Conservation (phyloP, 1,139 yeast species). For the Nakaseomyces uthaithaninus region DNA sequence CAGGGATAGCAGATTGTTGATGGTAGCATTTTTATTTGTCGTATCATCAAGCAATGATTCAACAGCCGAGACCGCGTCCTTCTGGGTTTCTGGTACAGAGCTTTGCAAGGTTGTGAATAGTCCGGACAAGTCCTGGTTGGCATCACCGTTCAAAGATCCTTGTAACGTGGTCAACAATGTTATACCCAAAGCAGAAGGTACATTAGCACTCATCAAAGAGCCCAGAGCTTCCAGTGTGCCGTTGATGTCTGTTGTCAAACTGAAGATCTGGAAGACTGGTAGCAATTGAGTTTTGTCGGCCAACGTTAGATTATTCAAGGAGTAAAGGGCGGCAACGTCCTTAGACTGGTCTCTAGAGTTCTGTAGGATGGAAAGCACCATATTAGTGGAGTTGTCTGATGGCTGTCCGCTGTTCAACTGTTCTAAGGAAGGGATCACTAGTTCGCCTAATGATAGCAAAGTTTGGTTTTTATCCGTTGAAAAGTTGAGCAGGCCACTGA, state of each 20-base stretch:
- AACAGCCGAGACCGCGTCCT: constrained; percentile 10
- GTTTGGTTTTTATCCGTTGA: constrained; percentile 25
- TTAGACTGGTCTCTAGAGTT: constrained; percentile 25
- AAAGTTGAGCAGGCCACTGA: constrained; percentile 21
- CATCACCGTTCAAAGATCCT: constrained; percentile 8
- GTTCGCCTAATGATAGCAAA: constrained; percentile 8
- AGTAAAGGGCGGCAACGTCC: constrained; percentile 22
- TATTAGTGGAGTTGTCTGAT: constrained; percentile 14
- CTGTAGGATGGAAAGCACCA: constrained; percentile 21
- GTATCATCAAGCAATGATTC: constrained; percentile 15
- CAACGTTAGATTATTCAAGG: constrained; percentile 18
- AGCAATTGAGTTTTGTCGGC: constrained; percentile 22
- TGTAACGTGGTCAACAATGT: constrained; percentile 20
- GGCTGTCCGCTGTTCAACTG: constrained; percentile 16
- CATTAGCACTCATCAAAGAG: constrained; percentile 25
- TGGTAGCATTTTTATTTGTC: constrained; percentile 18
- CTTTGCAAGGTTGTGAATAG: constrained; percentile 9
- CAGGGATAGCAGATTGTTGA: constrained; percentile 19
- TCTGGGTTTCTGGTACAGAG: constrained; percentile 9
- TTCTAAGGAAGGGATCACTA: constrained; percentile 11
- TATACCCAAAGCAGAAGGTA: constrained; percentile 21
- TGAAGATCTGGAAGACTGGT: constrained; percentile 25
- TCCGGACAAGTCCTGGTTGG: constrained; percentile 8
- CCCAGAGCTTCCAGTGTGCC: constrained; percentile 27
- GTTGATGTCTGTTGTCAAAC: constrained; percentile 24